Evolutionary conservation across 2,329 filamentous ascomycete genomes (phyloP).

Genomic region (Alternaria longipes): DNA sequence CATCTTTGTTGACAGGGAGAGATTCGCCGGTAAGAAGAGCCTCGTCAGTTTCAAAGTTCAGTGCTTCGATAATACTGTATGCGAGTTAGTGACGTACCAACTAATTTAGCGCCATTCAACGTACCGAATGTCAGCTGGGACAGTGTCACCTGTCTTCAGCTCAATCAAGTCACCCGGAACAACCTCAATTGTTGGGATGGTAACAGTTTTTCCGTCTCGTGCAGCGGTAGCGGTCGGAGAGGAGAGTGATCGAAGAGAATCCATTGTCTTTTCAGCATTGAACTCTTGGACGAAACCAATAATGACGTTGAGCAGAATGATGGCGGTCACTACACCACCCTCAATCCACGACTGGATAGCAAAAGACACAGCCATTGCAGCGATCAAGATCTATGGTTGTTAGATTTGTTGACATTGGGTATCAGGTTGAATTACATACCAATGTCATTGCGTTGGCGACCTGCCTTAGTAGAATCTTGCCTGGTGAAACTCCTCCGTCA

Average conservation of each 20-base stretch:
- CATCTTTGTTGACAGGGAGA: constrained; percentile 70
- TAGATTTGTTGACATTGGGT: neutral
- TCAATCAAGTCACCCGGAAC: constrained; percentile 73
- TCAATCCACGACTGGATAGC: constrained; percentile 58
- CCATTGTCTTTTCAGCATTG: constrained; percentile 59
- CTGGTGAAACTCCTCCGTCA: constrained; percentile 73
- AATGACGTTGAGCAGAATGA: constrained; percentile 56
- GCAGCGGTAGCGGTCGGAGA: constrained; percentile 58
- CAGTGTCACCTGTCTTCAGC: constrained; percentile 70
- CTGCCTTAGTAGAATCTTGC: constrained; percentile 77
- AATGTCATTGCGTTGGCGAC: constrained; percentile 82
- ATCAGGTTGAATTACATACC: constrained; percentile 51
- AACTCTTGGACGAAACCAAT: constrained; percentile 60
- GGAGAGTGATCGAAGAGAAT: constrained; percentile 55
- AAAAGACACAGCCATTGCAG: constrained; percentile 59
- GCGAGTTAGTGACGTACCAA: neutral
- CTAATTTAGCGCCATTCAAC: constrained; percentile 3
- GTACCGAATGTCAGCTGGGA: constrained; percentile 71
- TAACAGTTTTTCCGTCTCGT: constrained; percentile 62
- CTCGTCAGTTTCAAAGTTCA: constrained; percentile 80
- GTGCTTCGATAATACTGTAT: constrained; percentile 61
- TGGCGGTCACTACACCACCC: constrained; percentile 57
- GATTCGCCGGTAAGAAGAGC: constrained; percentile 76
- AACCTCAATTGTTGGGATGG: constrained; percentile 65
- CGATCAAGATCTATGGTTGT: constrained; percentile 50